These are phyloP conservation scores for Hypsizygus ulmarius DNA, from an alignment of 1,284 basidiomycete genomes.

Conservation along the genomic window DNA sequence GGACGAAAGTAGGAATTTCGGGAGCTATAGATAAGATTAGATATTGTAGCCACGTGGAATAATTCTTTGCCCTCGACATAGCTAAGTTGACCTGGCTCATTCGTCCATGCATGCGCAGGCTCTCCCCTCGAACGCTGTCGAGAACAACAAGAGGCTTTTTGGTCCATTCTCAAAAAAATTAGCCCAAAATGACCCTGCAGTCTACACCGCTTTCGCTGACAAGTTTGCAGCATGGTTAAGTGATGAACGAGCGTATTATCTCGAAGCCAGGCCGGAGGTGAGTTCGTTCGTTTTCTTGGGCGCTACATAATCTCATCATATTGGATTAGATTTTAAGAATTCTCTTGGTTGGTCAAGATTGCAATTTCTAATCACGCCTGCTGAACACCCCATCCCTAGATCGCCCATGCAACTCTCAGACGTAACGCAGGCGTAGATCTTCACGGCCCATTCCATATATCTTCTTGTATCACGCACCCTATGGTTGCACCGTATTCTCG, in stretches of 20 bases:
- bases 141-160: slow-evolving; percentile 33
- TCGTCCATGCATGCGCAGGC: slow-evolving; percentile 10
- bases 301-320: neutral
- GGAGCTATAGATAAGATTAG: too few relatives aligned
- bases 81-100: neutral
- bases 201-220: slow-evolving; percentile 24
- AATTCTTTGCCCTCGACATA: slow-evolving; percentile 8
- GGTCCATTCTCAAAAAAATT: slow-evolving; percentile 31
- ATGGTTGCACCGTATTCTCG: slow-evolving; percentile 30
- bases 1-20: too few relatives aligned
- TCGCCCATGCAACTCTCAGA: slow-evolving; percentile 33
- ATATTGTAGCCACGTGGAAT: slow-evolving; percentile 5
- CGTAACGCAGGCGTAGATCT: slow-evolving; percentile 23
- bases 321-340: slow-evolving; percentile 33
- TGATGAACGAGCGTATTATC: slow-evolving; percentile 40
- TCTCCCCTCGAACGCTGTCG: slow-evolving; percentile 16
- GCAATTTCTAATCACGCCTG: neutral
- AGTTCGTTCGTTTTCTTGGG: slow-evolving; percentile 6
- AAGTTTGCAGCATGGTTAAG: slow-evolving; percentile 37
- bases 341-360: slow-evolving; percentile 27
- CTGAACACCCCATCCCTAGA: slow-evolving; percentile 22
- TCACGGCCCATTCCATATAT: slow-evolving; percentile 27
- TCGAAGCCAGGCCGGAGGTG: slow-evolving; percentile 38
- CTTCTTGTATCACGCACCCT: slow-evolving; percentile 24
- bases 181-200: slow-evolving; percentile 18